Evolutionary conservation across 2,329 filamentous ascomycete species (phyloP).

Genomic region (Pseudocercospora vitis): DNA sequence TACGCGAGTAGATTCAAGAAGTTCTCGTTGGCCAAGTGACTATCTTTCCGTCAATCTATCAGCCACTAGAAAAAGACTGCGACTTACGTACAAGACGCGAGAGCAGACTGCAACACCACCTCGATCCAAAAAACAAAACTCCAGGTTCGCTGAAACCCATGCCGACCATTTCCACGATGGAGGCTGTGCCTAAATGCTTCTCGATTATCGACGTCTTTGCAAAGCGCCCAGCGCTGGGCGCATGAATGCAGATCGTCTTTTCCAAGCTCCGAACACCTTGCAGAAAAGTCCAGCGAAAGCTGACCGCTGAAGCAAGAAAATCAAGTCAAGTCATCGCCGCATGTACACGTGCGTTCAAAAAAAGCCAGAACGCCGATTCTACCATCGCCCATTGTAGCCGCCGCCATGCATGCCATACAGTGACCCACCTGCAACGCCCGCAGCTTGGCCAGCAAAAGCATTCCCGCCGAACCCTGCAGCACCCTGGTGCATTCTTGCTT

Average conservation of each 20-base stretch:
- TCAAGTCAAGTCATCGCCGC: constrained; percentile 25
- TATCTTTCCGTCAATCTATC: constrained; percentile 40
- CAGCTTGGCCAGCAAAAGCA: constrained; percentile 28
- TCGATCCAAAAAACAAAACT: constrained; percentile 18
- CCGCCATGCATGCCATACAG: constrained; percentile 37
- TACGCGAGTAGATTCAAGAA: constrained; percentile 24
- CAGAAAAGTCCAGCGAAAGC: constrained; percentile 27
- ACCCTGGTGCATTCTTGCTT: constrained; percentile 92
- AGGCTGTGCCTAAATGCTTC: constrained; percentile 23
- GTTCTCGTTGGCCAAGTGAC: constrained; percentile 28
- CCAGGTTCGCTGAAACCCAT: constrained; percentile 16
- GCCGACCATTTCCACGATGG: constrained; percentile 24
- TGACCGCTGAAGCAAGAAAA: constrained; percentile 25
- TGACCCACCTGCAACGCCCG: constrained; percentile 30
- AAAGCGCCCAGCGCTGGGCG: constrained; percentile 35
- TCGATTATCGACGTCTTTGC: constrained; percentile 26
- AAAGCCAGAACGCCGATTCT: constrained; percentile 22
- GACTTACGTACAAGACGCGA: constrained; percentile 38
- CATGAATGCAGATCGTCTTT: constrained; percentile 26
- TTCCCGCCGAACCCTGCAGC: constrained; percentile 58
- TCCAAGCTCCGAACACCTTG: constrained; percentile 32
- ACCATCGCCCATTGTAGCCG: constrained; percentile 35
- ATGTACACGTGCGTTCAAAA: constrained; percentile 18
- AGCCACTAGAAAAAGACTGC: constrained; percentile 33
- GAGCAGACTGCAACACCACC: constrained; percentile 18